Evolutionary conservation across 2,329 filamentous ascomycete species (phyloP), one percentile per base, ranked within the genome.

Genomic region (Pleurostoma richardsiae): DNA sequence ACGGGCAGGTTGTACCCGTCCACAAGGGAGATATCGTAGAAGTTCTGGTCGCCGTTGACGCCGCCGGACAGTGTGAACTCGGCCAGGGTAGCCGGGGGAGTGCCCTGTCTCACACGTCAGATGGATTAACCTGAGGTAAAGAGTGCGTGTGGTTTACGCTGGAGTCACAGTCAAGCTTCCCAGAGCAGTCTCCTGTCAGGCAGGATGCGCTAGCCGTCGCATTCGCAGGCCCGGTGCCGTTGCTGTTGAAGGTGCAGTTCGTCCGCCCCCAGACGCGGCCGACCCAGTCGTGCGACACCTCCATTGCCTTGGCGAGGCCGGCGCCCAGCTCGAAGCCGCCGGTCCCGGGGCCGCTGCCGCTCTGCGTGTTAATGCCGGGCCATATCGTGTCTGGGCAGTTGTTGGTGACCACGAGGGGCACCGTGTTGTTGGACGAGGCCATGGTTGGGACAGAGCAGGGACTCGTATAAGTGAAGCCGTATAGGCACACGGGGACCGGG

Each of bases 11-110:
- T 92, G 74, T 92, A 92, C 42, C 88, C 88, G 60, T 94, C 88
- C 27, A 94, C 88, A 3, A 92, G 74, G 39, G 86, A 90, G 52
- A 94, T 88, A 63, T 94, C 88, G 67, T 91, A 92, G 63, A 89
- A 94, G 7, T 83, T 86, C 59, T 90, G 85, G 49, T 61, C 66
- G 42, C 70, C 69, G 27, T 73, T 71, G 40, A 76, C 68, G 30
- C 85, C 83, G 29, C 84, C 86, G 43, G 81, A 77, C 11, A 92
- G 75, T 46, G 85, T 90, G 66, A 94, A 91, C 60, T 95, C 89
- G 38, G 86, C 88, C 10, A 95, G 76, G 2, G 87, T 91, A 10
- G 83, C 83, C 8, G 89, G 89, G 30, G 83, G 79, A 47, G 81
- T 75, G 19, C 88, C 88, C 84, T 88, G 47, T 11, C n/a, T 1